Evolutionary conservation across 305 asterid genomes (phyloP).

Genomic region (Fraxinus sp.): DNA sequence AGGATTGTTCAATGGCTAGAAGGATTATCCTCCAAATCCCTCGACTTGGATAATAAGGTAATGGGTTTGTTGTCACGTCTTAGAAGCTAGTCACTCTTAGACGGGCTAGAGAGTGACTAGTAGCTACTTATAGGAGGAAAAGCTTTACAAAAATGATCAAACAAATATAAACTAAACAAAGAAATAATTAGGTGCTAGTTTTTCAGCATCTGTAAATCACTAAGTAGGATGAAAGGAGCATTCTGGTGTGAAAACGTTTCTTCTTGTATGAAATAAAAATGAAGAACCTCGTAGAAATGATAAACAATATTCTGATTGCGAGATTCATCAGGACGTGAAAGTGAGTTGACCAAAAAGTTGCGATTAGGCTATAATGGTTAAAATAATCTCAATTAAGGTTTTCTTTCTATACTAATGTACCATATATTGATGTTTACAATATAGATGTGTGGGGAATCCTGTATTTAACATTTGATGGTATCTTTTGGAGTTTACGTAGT

Average conservation of each 20-base stretch:
- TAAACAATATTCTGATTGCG: neutral
- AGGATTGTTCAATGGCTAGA: conserved; percentile 98
- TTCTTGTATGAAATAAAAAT: neutral
- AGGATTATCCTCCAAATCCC: conserved; percentile 87
- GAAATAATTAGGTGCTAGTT: neutral
- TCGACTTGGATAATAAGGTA: conserved; percentile 91
- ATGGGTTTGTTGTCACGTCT: conserved; percentile 7
- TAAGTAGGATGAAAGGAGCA: neutral
- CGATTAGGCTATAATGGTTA: neutral
- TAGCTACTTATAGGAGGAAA: neutral
- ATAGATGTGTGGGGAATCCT: neutral
- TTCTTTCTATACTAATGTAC: neutral
- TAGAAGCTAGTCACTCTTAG: neutral
- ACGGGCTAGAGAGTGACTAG: neutral
- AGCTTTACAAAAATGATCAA: neutral
- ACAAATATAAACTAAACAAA: neutral
- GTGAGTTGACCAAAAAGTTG: neutral
- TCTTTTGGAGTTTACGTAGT: neutral
- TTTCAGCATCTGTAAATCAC: neutral
- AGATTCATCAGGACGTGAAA: neutral
- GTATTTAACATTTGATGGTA: neutral
- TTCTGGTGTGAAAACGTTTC: neutral
- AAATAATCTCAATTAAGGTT: conserved; percentile 4
- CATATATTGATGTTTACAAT: neutral
- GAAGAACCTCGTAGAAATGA: neutral